Evolutionary conservation across 2,329 filamentous ascomycete species (phyloP).

Genomic region (Claviceps paspali): DNA sequence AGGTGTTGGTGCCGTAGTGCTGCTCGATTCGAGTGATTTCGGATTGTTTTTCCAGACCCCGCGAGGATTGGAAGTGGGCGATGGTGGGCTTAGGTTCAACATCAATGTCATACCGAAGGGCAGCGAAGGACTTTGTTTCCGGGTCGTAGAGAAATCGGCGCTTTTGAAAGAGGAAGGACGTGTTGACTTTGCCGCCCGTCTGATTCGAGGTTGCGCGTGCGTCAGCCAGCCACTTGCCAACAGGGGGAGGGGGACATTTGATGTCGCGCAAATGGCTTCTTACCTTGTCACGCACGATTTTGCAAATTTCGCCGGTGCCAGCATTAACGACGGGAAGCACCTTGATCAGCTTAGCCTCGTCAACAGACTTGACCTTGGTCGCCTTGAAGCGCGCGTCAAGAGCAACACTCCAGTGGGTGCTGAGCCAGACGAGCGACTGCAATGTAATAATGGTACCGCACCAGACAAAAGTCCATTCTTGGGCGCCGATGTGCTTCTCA

Average conservation of each 20-base stretch:
- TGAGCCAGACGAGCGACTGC: conserved; percentile 84
- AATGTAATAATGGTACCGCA: conserved; percentile 72
- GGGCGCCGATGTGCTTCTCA: conserved; percentile 78
- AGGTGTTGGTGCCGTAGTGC: conserved; percentile 90
- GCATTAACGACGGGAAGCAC: conserved; percentile 83
- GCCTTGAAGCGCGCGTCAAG: conserved; percentile 71
- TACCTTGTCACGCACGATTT: conserved; percentile 59
- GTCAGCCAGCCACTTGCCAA: neutral
- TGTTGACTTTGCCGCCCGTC: conserved; percentile 57
- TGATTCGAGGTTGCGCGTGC: conserved; percentile 14
- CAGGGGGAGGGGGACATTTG: neutral
- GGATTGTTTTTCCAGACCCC: conserved; percentile 57
- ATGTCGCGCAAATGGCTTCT: no score
- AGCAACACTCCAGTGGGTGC: conserved; percentile 94
- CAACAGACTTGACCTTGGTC: conserved; percentile 50
- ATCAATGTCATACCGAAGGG: conserved; percentile 73
- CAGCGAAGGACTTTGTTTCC: conserved; percentile 59
- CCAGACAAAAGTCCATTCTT: conserved; percentile 98
- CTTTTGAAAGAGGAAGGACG: conserved; percentile 96
- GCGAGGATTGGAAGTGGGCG: conserved; percentile 61
- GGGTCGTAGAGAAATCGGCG: conserved; percentile 79
- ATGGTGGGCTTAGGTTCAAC: conserved; percentile 68
- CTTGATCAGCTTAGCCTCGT: conserved; percentile 76
- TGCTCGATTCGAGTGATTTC: conserved; percentile 71
- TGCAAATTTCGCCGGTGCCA: conserved; percentile 76